These are phyloP conservation scores for Boletus rufocinnamomeus DNA, from an alignment of 768 basidiomycete genomes.

Conservation along the genomic window DNA sequence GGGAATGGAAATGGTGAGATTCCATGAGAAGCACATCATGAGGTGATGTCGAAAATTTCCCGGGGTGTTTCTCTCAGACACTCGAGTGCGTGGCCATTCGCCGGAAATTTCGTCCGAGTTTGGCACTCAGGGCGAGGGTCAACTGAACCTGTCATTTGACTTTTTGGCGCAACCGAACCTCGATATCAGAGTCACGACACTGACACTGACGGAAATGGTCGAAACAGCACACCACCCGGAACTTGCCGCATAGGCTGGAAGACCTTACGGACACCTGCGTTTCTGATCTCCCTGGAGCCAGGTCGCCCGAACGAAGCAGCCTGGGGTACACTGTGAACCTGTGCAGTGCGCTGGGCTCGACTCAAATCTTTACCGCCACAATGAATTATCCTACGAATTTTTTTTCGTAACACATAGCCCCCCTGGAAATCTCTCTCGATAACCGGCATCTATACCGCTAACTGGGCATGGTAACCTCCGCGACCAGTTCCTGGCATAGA, in stretches of 20 bases:
- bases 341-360: background rate
- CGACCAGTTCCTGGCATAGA: slow-evolving; percentile 12
- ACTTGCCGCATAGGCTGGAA: background rate
- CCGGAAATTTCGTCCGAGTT: slow-evolving; percentile 6
- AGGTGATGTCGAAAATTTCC: background rate
- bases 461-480: slow-evolving; percentile 9
- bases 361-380: background rate
- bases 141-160: background rate
- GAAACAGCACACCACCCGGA: background rate
- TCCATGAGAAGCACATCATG: slow-evolving; percentile 7
- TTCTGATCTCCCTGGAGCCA: background rate
- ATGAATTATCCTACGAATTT: slow-evolving; percentile 2
- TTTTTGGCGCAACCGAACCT: background rate
- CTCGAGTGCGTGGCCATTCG: background rate
- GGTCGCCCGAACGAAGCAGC: background rate
- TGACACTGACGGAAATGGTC: no score
- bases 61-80: background rate
- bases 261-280: background rate
- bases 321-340: background rate
- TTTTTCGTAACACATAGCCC: background rate
- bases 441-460: slow-evolving; percentile 17
- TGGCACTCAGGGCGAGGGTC: background rate
- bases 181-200: background rate
- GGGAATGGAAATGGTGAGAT: slow-evolving; percentile 8
- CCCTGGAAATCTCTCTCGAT: slow-evolving; percentile 8